A percentile compares a stretch with the other conserved stretches of the same genome.
phyloP scores from a whole-genome alignment of 495 filamentous ascomycete species.

The Neurospora africana region DNA sequence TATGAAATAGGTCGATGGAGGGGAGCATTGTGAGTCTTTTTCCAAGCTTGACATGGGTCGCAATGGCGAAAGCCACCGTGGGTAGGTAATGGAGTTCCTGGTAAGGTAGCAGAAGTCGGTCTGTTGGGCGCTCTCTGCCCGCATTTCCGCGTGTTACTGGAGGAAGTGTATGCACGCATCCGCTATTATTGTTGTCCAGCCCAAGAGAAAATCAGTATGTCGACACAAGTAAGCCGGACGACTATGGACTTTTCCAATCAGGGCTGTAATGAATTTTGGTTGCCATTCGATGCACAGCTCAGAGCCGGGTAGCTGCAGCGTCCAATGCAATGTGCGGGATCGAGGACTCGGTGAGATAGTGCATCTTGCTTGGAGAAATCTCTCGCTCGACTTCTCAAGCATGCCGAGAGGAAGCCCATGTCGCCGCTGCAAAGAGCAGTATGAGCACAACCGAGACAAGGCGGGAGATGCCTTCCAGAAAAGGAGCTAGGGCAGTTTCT shows the following conservation, averaged over 20 bases:
- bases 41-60: background rate
- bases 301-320: constrained; percentile 9
- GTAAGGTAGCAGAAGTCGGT: background rate
- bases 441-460: constrained; percentile 12
- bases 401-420: background rate
- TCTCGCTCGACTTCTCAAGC: background rate
- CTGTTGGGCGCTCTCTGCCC: background rate
- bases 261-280: background rate
- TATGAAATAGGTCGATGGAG: background rate
- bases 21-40: background rate
- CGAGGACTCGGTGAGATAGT: constrained; percentile 4
- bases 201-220: constrained; percentile 4
- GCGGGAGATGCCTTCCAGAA: constrained; percentile 2
- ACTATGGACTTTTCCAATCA: constrained; percentile 8
- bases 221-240: constrained; percentile 1
- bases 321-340: constrained; percentile 4
- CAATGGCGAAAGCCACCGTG: constrained; percentile 1
- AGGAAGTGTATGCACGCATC: constrained; percentile 2
- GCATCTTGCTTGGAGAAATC: background rate
- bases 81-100: background rate
- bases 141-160: background rate
- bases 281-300: constrained; percentile 1
- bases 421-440: background rate
- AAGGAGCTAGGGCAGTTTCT: background rate
- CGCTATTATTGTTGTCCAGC: constrained; percentile 1